Evolutionary conservation across 1,284 basidiomycete genomes (phyloP).

Genomic region (Agaricales sp.): DNA sequence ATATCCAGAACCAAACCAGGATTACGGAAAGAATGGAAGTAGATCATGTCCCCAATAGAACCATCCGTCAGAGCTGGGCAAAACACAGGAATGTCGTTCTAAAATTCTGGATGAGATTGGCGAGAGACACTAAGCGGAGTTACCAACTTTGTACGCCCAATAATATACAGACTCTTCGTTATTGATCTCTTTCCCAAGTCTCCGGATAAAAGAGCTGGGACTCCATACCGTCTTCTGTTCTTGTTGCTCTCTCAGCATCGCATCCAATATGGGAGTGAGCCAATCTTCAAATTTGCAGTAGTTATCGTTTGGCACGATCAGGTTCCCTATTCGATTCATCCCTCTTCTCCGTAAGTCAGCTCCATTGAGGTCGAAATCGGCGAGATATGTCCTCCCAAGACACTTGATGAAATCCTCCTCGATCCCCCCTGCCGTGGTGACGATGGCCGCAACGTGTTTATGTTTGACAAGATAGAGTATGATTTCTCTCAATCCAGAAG

Average conservation of each 20-base stretch:
- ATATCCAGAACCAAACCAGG: constrained; percentile 90
- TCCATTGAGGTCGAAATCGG: constrained; percentile 89
- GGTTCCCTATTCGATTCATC: constrained; percentile 97
- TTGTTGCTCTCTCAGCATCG: constrained; percentile 86
- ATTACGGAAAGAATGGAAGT: constrained; percentile 93
- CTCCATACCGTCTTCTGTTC: constrained; percentile 74
- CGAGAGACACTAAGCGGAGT: constrained; percentile 12
- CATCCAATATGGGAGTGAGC: constrained; percentile 90
- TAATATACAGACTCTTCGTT: constrained; percentile 97
- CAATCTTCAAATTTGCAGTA: constrained; percentile 99
- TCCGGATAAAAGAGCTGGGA: constrained; percentile 86
- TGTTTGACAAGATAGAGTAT: constrained; percentile 92
- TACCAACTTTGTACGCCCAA: constrained; percentile 94
- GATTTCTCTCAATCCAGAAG: constrained; percentile 91
- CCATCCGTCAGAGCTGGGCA: constrained; percentile 98
- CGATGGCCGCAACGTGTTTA: constrained; percentile 82
- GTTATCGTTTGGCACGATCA: constrained; percentile 96
- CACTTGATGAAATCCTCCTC: constrained; percentile 99
- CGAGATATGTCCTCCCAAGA: constrained; percentile 90
- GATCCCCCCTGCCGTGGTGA: constrained; percentile 96
- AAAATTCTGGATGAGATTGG: constrained; percentile 19
- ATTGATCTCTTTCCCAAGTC: constrained; percentile 93
- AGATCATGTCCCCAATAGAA: constrained; percentile 98
- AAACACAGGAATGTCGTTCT: constrained; percentile 98
- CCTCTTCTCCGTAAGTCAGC: constrained; percentile 80